phyloP scores from a whole-genome alignment of 192 early-diverging fungal species.

The Diversispora eburnea region DNA sequence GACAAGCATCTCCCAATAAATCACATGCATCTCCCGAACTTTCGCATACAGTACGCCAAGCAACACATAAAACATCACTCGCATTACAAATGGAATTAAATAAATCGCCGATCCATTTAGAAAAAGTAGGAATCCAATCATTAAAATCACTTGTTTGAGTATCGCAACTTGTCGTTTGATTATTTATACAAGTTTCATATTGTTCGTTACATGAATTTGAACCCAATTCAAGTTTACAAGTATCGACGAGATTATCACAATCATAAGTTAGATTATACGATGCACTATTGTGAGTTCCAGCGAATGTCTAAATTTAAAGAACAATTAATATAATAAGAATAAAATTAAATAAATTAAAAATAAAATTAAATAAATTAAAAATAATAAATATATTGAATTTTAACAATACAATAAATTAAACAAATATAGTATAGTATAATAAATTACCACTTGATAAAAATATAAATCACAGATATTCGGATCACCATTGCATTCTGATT shows the following conservation, averaged over 20 bases:
- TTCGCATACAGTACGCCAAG: conserved; percentile 36
- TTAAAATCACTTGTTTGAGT: conserved; percentile 32
- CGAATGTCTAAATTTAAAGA: conserved; percentile 34
- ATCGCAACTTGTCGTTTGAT: conserved; percentile 32
- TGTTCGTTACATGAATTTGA: conserved; percentile 32
- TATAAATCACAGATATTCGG: too few relatives aligned
- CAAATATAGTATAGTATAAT: not conserved
- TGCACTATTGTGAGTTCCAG: conserved; percentile 40
- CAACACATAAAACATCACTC: conserved; percentile 36
- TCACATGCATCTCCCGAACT: conserved; percentile 32
- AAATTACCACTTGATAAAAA: conserved; percentile 44
- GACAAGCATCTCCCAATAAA: conserved; percentile 34
- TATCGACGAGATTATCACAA: conserved; percentile 27
- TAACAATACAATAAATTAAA: too few relatives aligned
- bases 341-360: not conserved
- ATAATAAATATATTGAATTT: too few relatives aligned
- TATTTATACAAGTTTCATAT: conserved; percentile 30
- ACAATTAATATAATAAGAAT: not conserved
- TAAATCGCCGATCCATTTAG: conserved; percentile 36
- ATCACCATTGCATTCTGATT: conserved; percentile 34
- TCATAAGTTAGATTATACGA: conserved; percentile 38
- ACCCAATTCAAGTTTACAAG: conserved; percentile 27
- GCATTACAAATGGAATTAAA: conserved; percentile 35
- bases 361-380: too few relatives aligned
- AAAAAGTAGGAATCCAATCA: too few relatives aligned